phyloP scores from a whole-genome alignment of 2,329 filamentous ascomycete genomes.

The Cordyceps fumosorosea region DNA sequence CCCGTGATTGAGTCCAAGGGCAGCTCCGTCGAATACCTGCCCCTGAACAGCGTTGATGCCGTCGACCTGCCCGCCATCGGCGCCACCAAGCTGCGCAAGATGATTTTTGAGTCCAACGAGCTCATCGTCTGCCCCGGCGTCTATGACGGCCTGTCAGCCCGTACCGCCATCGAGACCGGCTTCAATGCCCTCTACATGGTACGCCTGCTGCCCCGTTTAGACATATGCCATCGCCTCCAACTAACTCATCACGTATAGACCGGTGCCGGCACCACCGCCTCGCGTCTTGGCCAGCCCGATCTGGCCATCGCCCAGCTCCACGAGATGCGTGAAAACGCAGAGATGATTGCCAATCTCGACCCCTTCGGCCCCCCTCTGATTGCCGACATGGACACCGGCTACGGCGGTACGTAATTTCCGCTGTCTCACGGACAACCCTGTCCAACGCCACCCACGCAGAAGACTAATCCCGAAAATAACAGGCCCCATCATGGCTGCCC shows the following conservation, averaged over 20 bases:
- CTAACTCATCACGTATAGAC: conserved; percentile 34
- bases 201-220: conserved; percentile 9
- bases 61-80: conserved; percentile 17
- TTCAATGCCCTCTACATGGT: conserved; percentile 65
- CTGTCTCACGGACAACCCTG: background rate
- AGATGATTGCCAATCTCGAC: conserved; percentile 56
- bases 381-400: conserved; percentile 54
- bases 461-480: background rate
- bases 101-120: conserved; percentile 33
- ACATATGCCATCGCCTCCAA: background rate
- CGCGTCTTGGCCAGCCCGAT: conserved; percentile 56
- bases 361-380: conserved; percentile 50
- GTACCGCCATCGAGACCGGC: conserved; percentile 54
- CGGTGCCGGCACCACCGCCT: conserved; percentile 56
- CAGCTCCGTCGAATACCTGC: conserved; percentile 10
- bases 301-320: conserved; percentile 55
- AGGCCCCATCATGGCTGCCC: conserved; percentile 44
- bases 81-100: conserved; percentile 32
- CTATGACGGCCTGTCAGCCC: conserved; percentile 60
- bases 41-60: conserved; percentile 14
- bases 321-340: conserved; percentile 57
- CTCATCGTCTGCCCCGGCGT: conserved; percentile 58
- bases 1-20: conserved; percentile 10
- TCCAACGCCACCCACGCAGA: too few relatives aligned
- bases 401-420: conserved; percentile 35